phyloP scores from a whole-genome alignment of 441 rosid genomes.

The Hypseocharis bilobata region DNA sequence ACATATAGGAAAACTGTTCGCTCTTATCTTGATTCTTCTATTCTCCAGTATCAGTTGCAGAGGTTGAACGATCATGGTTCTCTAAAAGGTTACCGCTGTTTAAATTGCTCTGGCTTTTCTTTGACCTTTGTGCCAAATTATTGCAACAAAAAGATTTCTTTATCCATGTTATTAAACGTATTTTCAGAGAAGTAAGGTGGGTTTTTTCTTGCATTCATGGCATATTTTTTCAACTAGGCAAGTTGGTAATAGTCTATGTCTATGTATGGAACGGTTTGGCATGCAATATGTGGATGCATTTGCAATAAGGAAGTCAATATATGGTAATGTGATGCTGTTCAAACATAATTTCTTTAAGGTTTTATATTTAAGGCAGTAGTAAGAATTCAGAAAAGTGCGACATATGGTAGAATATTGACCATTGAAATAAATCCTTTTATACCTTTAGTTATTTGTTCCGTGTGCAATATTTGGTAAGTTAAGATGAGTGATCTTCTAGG shows the following conservation, averaged over 20 bases:
- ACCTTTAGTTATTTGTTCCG: background rate
- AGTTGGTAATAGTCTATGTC: background rate
- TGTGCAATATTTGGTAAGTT: background rate
- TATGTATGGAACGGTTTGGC: background rate
- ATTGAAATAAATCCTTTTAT: background rate
- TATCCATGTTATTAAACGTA: background rate
- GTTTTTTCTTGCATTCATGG: background rate
- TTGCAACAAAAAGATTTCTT: background rate
- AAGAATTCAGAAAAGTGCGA: background rate
- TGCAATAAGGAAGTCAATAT: background rate
- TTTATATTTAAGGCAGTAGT: background rate
- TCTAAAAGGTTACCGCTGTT: constrained; percentile 60
- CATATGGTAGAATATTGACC: background rate
- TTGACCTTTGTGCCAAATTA: background rate
- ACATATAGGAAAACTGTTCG: constrained; percentile 85
- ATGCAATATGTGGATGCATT: constrained; percentile 2
- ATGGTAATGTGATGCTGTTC: background rate
- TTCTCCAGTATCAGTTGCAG: constrained; percentile 86
- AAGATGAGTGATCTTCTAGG: background rate
- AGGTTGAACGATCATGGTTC: constrained; percentile 66
- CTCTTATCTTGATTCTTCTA: constrained; percentile 83
- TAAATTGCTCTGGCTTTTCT: background rate
- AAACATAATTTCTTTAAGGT: background rate
- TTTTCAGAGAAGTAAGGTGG: background rate
- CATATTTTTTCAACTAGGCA: background rate